Evolutionary conservation across 1,284 basidiomycete genomes (phyloP).

Genomic region (Irpex lacteus): DNA sequence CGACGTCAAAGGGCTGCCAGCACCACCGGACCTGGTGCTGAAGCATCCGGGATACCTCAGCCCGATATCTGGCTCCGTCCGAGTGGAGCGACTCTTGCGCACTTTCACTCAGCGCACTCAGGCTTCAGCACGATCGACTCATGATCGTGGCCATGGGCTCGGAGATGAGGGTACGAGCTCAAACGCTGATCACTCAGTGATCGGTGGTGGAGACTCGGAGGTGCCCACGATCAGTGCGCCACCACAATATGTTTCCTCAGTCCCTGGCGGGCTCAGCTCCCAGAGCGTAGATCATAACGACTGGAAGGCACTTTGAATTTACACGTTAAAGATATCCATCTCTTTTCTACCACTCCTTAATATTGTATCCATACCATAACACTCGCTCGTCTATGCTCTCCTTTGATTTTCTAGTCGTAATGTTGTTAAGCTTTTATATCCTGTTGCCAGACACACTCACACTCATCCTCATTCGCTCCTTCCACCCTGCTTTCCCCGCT

Average conservation of each 20-base stretch:
- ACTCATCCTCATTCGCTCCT: neutral
- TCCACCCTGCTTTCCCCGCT: neutral
- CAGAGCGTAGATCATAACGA: no score
- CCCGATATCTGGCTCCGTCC: neutral
- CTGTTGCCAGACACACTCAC: neutral
- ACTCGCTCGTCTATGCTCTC: neutral
- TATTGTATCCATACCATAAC: neutral
- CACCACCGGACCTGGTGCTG: neutral
- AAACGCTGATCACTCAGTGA: no score
- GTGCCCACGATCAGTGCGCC: neutral
- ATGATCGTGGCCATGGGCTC: no score
- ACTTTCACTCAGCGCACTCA: neutral
- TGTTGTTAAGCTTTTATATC: neutral
- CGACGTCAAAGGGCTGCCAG: neutral
- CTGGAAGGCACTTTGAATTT: no score
- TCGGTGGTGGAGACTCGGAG: no score
- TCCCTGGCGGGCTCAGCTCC: no score
- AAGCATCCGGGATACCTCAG: neutral
- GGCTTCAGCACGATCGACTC: neutral
- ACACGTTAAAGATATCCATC: no score
- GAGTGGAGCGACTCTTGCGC: neutral
- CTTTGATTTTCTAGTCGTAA: neutral
- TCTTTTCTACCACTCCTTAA: neutral
- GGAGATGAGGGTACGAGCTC: neutral
- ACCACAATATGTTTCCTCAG: neutral